Evolutionary conservation across 164 flowering plant species (phyloP), one percentile per base, ranked within the genome.

Genomic region (Aristolochia contorta): DNA sequence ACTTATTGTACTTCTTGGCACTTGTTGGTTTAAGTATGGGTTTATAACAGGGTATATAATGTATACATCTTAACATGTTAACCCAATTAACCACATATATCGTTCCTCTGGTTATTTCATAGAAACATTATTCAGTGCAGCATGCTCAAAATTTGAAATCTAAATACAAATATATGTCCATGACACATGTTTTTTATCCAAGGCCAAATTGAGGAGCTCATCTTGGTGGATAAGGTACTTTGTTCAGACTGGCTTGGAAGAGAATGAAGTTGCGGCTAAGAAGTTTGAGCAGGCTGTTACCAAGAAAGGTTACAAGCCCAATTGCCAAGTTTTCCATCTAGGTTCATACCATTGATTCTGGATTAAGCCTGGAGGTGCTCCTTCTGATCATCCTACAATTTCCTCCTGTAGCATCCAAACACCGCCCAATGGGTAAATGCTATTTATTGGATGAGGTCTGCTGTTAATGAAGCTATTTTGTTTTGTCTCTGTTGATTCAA

Each of bases 201-300:
- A 91, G 97, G 96, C 96, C 45, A 91, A 91, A 77, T 76, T 80
- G 83, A 72, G 97, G 64, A 87, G 86, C 70, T 65, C 88, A 15
- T 78, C 96, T 16, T 91, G 93, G 97, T 91, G 97, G 97, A 74
- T 76, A 47, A 80, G 85, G 20, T 87, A 72, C 71, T 90, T 87
- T 62, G 77, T 77, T 52, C 89, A 84, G 66, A 83, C 76, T 12
- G 80, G 84, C 71, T 68, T 87, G 61, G 91, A 82, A 66, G 91
- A 83, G 70, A 91, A 87, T 57, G 87, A 84, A 65, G 73, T 66
- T 61, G 89, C 79, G 30, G 45, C 56, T n/a, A 87, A 87, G 81
- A 87, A 85, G 72, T 91, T 87, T 61, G 89, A 87, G 71, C 82
- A 78, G 78, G 87, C 89, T 61, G 81, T 86, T 24, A 43, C 69